Evolutionary conservation across 768 basidiomycete genomes (phyloP).

Genomic region (Boletus sp.): DNA sequence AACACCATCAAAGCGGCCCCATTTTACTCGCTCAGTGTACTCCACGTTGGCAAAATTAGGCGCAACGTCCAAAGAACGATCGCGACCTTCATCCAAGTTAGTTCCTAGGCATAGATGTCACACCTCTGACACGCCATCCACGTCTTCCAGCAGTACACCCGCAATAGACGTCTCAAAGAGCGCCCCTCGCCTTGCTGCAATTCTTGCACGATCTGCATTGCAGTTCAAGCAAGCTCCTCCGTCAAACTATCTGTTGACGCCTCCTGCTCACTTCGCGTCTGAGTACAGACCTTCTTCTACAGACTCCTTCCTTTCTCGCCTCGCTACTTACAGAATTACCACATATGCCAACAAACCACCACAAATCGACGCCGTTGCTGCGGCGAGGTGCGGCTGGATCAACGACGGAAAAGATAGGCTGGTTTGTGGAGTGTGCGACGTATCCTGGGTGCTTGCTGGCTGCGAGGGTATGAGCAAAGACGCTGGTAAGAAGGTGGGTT

Average conservation of each 20-base stretch:
- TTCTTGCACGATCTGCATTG: slow-evolving; percentile 61
- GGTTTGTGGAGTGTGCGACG: slow-evolving; percentile 65
- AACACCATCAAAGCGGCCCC: slow-evolving; percentile 50
- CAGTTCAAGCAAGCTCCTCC: slow-evolving; percentile 49
- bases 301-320: slow-evolving; percentile 66
- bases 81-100: slow-evolving; percentile 30
- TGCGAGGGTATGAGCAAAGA: slow-evolving; percentile 71
- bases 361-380: slow-evolving; percentile 72
- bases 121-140: slow-evolving; percentile 1
- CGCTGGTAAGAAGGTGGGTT: slow-evolving; percentile 59
- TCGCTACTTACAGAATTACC: slow-evolving; percentile 72
- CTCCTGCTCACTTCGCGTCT: slow-evolving; percentile 32
- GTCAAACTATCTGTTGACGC: slow-evolving; percentile 38
- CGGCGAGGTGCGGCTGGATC: slow-evolving; percentile 78
- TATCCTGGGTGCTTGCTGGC: slow-evolving; percentile 71
- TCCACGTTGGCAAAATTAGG: slow-evolving; percentile 79
- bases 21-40: slow-evolving; percentile 61
- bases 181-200: slow-evolving; percentile 69
- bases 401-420: slow-evolving; percentile 81
- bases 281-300: slow-evolving; percentile 81
- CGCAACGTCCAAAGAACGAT: slow-evolving; percentile 49
- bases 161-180: slow-evolving; percentile 44
- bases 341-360: slow-evolving; percentile 79
- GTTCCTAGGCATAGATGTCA: background rate
- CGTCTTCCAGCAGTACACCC: slow-evolving; percentile 2